Base-by-base conservation (phyloP, 352 stramenopile genomes). In the Pythium guiyangense region DNA sequence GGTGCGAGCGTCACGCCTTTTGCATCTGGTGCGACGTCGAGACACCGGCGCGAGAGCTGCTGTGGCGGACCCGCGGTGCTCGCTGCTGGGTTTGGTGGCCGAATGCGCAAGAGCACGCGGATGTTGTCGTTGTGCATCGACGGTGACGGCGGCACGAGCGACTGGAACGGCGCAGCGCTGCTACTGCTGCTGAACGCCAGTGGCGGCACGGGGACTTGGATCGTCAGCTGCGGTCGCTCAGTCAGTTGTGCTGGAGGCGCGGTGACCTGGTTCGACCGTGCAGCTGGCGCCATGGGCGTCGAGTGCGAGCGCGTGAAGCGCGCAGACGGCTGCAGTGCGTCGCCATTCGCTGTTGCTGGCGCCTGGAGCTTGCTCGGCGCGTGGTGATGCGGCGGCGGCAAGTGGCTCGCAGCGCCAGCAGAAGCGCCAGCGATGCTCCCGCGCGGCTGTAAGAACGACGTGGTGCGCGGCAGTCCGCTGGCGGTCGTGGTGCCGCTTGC, bases 51-150 rank as follows among this genome's bases (percentile, higher is more conserved):
- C 35, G 58, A 64, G 17, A 59, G 45, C 46, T 56, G 39, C 31
- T 54, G 34, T 1, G 53, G 61, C 27, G 18, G 15, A 2, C 39
- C 18, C 18, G 39, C n/a, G 39, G 8, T 22, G 18, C 4, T 45
- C 65, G 50, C 25, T 66, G 64, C 9, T 29, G 54, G 49, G 39
- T 62, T 54, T 52, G 69, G 52, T 54, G 74, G 74, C 4, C 74
- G 67, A 52, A 92, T 88, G 26, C 82, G 77, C n/a, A 92, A 55
- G 53, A 92, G 37, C 18, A 88, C 80, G 45, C 82, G 82, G 51
- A 92, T 92, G 45, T 74, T 92, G 54, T 92, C 79, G 20, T 61
- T 59, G 27, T 70, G 57, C 25, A 55, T 52, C 40, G 64, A 52
- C 17, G 53, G 48, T 1, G 60, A 51, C 18, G 49, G 35, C 0